Evolutionary conservation across 2,329 filamentous ascomycete genomes (phyloP), one percentile per base, ranked within the genome.

Genomic region (Chrysoporthe puriensis): DNA sequence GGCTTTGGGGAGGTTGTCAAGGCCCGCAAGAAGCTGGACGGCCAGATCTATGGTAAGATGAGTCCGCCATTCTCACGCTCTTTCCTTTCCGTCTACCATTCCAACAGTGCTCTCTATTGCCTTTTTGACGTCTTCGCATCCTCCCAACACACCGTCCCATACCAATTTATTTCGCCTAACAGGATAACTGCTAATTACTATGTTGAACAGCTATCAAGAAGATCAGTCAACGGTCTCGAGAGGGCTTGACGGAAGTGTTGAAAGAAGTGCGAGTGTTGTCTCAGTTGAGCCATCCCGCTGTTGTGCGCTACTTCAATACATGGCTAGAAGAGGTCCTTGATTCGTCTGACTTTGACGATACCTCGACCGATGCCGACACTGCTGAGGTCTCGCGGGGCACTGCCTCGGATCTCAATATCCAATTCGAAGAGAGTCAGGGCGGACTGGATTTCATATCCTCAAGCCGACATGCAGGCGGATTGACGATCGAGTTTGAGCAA

Each of bases 1-100:
- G 96, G 95, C 0, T 99, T 97, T 79, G 96, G 96, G 5, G 93
- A 97, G 79, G 96, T 99, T 32, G 93, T 98, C 66, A 96, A 97
- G 77, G 95, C 95, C 2, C 88, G 95, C 43, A 97, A 97, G 78
- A 97, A 96, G 80, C 87, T 97, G 4, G 96, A 98, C 76, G 93
- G 93, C 0, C 92, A 94, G 67, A 90, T 96, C 56, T 99, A 98
- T 79, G 96, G 63, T 65, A 58, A 46, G 62, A 52, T 36, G 5
- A 43, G 18, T 8, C 13, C n/a, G 3, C n/a, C 7, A n/a, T 26
- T 13, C 18, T 26, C 5, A 8, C 3, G 5, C n/a, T 5, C 36
- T 4, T n/a, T 42, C 18, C 8, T 34, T 18, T 26, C 52, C n/a
- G 6, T n/a, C 6, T 34, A 5, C 26, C 21, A 34, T 26, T 26